These are phyloP conservation scores for Trichosporon asahii DNA, from an alignment of 1,284 basidiomycete genomes.

Conservation along the genomic window DNA sequence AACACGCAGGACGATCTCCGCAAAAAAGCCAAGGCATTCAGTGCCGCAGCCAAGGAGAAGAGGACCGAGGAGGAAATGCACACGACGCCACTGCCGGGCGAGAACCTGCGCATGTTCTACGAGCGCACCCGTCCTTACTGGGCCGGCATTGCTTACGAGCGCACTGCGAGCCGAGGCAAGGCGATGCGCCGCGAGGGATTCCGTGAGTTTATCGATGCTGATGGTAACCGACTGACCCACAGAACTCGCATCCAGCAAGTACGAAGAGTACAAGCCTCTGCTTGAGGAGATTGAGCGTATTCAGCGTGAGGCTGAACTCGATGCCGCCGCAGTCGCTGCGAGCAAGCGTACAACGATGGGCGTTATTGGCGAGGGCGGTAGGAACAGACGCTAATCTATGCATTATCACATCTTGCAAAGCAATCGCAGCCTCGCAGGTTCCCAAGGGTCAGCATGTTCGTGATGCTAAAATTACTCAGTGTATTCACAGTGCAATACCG, in stretches of 20 bases:
- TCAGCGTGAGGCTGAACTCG: slow-evolving; percentile 76
- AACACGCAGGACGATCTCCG: slow-evolving; percentile 58
- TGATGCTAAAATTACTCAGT: no score
- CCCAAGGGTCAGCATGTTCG: no score
- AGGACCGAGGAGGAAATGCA: slow-evolving; percentile 68
- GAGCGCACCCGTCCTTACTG: slow-evolving; percentile 75
- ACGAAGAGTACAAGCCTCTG: slow-evolving; percentile 69
- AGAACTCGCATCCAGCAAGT: slow-evolving; percentile 24
- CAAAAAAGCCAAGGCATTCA: slow-evolving; percentile 64
- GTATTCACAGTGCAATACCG: no score
- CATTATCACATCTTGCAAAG: neutral
- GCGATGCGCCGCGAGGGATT: slow-evolving; percentile 75
- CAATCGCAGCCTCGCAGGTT: no score
- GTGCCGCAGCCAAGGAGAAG: slow-evolving; percentile 68
- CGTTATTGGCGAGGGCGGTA: slow-evolving; percentile 37
- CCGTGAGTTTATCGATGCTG: slow-evolving; percentile 57
- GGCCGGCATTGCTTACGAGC: slow-evolving; percentile 66
- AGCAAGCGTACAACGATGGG: slow-evolving; percentile 29
- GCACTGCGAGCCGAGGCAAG: slow-evolving; percentile 68
- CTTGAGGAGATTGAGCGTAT: slow-evolving; percentile 79
- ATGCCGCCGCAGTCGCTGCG: slow-evolving; percentile 70
- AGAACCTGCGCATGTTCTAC: slow-evolving; percentile 80
- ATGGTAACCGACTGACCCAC: slow-evolving; percentile 12
- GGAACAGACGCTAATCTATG: slow-evolving; percentile 19
- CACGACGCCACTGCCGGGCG: slow-evolving; percentile 83